Percentiles rank a stretch among this genome's conserved stretches.
These are phyloP conservation scores for Aspergillus brasiliensis DNA, from an alignment of 2,329 filamentous ascomycete species.

Conservation along the genomic window DNA sequence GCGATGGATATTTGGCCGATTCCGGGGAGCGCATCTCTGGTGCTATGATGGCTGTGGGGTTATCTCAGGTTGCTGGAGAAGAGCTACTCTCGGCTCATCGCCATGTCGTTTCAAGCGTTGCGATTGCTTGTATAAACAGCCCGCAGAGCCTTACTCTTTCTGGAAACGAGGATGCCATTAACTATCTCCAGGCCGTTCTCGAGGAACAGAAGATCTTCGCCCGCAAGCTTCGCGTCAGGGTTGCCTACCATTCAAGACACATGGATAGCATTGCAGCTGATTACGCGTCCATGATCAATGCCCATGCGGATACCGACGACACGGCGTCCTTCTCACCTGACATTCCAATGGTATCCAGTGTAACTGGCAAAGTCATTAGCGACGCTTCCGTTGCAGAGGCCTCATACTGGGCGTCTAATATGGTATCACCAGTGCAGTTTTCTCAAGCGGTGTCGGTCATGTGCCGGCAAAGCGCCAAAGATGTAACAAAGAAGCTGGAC, in stretches of 20 bases:
- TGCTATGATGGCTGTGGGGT: slow-evolving; percentile 3
- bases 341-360: too few species aligned
- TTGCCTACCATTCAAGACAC: neutral
- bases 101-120: neutral
- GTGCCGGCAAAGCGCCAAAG: too few species aligned
- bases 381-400: too few species aligned
- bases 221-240: neutral
- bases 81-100: neutral
- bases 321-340: too few species aligned
- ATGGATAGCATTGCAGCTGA: neutral
- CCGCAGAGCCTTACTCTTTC: neutral
- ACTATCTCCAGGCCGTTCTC: neutral
- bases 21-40: neutral
- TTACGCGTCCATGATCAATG: too few species aligned
- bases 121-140: slow-evolving; percentile 6
- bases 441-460: too few species aligned
- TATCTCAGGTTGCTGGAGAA: neutral
- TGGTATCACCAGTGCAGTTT: too few species aligned
- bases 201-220: neutral
- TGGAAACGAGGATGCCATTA: neutral
- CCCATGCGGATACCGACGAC: too few species aligned
- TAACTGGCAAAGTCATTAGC: too few species aligned
- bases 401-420: too few species aligned
- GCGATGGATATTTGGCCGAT: neutral
- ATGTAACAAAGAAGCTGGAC: too few species aligned